Conservation (phyloP, 257 asterid species). For the Solanum pimpinellifolium region DNA sequence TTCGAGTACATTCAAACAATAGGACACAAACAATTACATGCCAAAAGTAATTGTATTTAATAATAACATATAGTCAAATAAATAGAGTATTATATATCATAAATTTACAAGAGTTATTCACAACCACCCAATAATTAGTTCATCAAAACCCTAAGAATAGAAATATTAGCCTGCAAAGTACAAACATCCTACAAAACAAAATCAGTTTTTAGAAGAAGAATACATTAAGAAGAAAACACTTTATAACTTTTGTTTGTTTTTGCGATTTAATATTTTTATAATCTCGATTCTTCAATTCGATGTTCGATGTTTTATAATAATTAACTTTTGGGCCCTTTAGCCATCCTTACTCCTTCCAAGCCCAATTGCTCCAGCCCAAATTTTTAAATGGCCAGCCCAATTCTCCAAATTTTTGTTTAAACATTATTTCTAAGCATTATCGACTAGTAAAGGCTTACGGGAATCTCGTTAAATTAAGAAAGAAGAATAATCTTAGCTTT, state of each 20-base stretch:
- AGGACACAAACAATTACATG: background rate
- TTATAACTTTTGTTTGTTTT: too few relatives aligned
- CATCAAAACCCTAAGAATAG: background rate
- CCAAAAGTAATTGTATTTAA: background rate
- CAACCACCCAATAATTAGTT: background rate
- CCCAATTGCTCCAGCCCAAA: background rate
- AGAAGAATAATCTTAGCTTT: background rate
- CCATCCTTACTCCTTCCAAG: background rate
- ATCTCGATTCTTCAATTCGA: background rate
- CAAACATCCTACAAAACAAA: background rate
- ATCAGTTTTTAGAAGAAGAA: background rate
- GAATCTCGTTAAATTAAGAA: background rate
- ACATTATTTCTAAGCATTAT: too few relatives aligned
- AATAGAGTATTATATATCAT: background rate
- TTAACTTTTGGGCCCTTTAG: accelerated
- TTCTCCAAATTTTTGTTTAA: background rate
- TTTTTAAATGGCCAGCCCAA: background rate
- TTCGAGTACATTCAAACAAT: background rate
- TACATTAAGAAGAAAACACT: background rate
- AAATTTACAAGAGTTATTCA: background rate
- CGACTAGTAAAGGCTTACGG: background rate
- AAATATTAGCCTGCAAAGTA: background rate
- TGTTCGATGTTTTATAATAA: background rate
- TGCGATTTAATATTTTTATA: background rate
- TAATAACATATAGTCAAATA: background rate